phyloP scores from a whole-genome alignment of 2,329 filamentous ascomycete species.

The Huntiella decipiens region DNA sequence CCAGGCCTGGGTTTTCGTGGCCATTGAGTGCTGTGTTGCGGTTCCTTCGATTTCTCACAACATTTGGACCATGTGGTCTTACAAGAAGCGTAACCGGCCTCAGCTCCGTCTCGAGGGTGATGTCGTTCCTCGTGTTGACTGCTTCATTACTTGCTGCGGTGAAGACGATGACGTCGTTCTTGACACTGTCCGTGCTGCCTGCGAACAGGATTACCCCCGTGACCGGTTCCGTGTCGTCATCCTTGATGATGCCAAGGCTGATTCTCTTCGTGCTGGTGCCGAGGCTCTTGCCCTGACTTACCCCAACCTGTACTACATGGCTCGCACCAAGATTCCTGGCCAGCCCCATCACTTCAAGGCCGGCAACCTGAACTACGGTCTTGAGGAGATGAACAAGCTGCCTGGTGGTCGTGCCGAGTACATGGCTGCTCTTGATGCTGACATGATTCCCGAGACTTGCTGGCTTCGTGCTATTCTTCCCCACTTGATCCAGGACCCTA shows the following conservation, averaged over 20 bases:
- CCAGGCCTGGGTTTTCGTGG: constrained; percentile 38
- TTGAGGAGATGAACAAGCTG: constrained; percentile 29
- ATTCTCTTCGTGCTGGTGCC: constrained; percentile 23
- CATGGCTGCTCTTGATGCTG: constrained; percentile 45
- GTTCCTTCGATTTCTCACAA: constrained; percentile 38
- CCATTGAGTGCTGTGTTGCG: constrained; percentile 32
- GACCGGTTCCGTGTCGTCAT: constrained; percentile 34
- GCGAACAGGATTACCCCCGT: constrained; percentile 33
- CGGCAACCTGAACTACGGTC: constrained; percentile 42
- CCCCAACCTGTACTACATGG: constrained; percentile 33
- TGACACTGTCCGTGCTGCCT: constrained; percentile 36
- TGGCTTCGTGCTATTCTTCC: constrained; percentile 42
- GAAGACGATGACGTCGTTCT: constrained; percentile 36
- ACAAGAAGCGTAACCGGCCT: constrained; percentile 33
- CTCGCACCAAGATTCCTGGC: constrained; percentile 28
- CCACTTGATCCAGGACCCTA: constrained; percentile 36
- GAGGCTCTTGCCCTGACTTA: constrained; percentile 21
- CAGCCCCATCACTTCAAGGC: constrained; percentile 41
- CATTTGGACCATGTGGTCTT: constrained; percentile 35
- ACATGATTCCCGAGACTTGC: constrained; percentile 45
- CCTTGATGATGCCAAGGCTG: constrained; percentile 33
- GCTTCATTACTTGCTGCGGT: constrained; percentile 38
- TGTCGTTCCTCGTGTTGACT: constrained; percentile 34
- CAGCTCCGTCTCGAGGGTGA: constrained; percentile 32
- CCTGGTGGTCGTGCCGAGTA: constrained; percentile 36